phyloP scores from a whole-genome alignment of 2,329 filamentous ascomycete genomes.

The Scedosporium dehoogii region DNA sequence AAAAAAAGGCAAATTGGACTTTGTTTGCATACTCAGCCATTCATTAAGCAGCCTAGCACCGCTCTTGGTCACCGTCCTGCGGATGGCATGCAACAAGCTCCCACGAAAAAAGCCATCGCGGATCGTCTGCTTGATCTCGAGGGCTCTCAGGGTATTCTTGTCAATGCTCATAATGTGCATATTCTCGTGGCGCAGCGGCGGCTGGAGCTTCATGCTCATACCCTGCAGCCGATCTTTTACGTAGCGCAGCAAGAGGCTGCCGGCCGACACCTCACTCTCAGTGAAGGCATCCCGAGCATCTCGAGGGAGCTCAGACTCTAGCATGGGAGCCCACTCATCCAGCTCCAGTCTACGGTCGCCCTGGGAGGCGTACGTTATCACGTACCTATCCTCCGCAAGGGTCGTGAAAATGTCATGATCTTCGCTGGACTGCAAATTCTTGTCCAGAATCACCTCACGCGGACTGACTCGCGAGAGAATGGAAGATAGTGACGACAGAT shows the following conservation, averaged over 20 bases:
- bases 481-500: conserved; percentile 63
- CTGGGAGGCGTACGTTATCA: conserved; percentile 61
- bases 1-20: background rate
- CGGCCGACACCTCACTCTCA: conserved; percentile 61
- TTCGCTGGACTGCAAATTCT: conserved; percentile 44
- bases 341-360: conserved; percentile 33
- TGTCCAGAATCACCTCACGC: conserved; percentile 72
- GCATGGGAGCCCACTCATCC: conserved; percentile 61
- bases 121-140: conserved; percentile 83
- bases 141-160: conserved; percentile 76
- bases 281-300: conserved; percentile 49
- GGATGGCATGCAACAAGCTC: conserved; percentile 81
- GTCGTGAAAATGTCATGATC: conserved; percentile 54
- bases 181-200: conserved; percentile 63
- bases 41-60: conserved; percentile 76
- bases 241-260: conserved; percentile 74
- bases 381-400: conserved; percentile 64
- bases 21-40: conserved; percentile 52
- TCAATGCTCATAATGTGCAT: conserved; percentile 83
- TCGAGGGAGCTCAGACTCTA: conserved; percentile 60
- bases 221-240: conserved; percentile 70
- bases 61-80: conserved; percentile 83
- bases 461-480: conserved; percentile 75
- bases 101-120: conserved; percentile 70
- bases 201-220: conserved; percentile 69